Conservation (phyloP, 2,329 filamentous ascomycete genomes). For the Coniochaeta ligniaria region DNA sequence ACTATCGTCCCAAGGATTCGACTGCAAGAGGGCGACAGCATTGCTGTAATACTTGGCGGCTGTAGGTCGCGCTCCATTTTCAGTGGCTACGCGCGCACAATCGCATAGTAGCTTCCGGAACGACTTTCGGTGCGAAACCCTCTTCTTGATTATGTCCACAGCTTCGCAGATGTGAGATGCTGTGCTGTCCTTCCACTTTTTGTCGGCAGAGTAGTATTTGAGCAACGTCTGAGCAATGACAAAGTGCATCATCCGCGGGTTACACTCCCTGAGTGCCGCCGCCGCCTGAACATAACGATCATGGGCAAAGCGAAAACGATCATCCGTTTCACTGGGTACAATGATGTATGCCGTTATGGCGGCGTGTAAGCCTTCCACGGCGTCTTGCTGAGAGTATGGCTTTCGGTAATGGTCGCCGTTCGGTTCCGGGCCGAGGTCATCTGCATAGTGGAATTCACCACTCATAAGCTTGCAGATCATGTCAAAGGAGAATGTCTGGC, state of each 20-base stretch:
- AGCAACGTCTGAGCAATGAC: slow-evolving; percentile 77
- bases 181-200: slow-evolving; percentile 60
- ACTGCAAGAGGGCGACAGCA: slow-evolving; percentile 72
- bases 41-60: slow-evolving; percentile 75
- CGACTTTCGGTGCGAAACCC: slow-evolving; percentile 50
- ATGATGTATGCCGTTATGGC: slow-evolving; percentile 76
- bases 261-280: slow-evolving; percentile 60
- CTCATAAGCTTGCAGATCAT: slow-evolving; percentile 70
- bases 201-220: slow-evolving; percentile 58
- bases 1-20: slow-evolving; percentile 67
- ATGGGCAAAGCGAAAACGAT: slow-evolving; percentile 81
- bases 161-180: slow-evolving; percentile 78
- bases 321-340: slow-evolving; percentile 74
- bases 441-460: slow-evolving; percentile 61
- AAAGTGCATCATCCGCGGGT: slow-evolving; percentile 79
- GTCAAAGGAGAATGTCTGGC: slow-evolving; percentile 76
- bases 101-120: slow-evolving; percentile 74
- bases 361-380: slow-evolving; percentile 72
- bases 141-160: slow-evolving; percentile 64
- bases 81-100: slow-evolving; percentile 69
- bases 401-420: slow-evolving; percentile 28
- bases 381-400: slow-evolving; percentile 56
- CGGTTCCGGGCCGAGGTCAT: slow-evolving; percentile 29
- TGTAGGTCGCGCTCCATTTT: slow-evolving; percentile 76
- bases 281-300: slow-evolving; percentile 80